phyloP scores from a whole-genome alignment of 1,284 basidiomycete genomes.

The Cronartium quercuum region DNA sequence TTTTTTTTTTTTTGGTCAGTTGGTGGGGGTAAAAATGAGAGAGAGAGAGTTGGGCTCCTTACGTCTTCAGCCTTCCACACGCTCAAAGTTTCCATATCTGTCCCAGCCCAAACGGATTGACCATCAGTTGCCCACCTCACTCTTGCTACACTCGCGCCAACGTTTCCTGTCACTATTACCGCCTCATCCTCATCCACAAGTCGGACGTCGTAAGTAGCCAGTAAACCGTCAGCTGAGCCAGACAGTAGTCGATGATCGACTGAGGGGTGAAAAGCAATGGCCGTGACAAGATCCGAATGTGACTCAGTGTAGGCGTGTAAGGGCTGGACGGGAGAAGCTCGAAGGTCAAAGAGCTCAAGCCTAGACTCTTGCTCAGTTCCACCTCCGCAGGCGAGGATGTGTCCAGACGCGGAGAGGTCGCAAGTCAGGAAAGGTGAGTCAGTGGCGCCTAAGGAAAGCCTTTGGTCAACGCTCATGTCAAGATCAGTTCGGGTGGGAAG shows the following conservation, averaged over 20 bases:
- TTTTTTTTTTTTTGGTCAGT: too few relatives aligned
- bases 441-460: background rate
- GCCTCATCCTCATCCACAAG: conserved; percentile 54
- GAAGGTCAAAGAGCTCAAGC: conserved; percentile 10
- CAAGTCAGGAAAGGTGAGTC: background rate
- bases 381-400: background rate
- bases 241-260: conserved; percentile 51
- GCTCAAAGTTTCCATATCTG: conserved; percentile 30
- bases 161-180: conserved; percentile 50
- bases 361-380: background rate
- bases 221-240: conserved; percentile 52
- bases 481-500: background rate
- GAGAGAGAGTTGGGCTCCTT: background rate
- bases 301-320: conserved; percentile 52
- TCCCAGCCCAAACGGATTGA: conserved; percentile 10
- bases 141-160: conserved; percentile 49
- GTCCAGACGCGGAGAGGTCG: background rate
- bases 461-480: background rate
- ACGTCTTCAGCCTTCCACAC: conserved; percentile 14
- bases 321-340: conserved; percentile 44
- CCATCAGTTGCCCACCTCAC: conserved; percentile 40
- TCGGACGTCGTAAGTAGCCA: conserved; percentile 51
- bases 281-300: conserved; percentile 54
- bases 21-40: background rate
- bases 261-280: conserved; percentile 50